Percentiles rank a stretch among this genome's conserved stretches.
Conservation (phyloP, 495 filamentous ascomycete genomes). For the Cryomyces minteri region DNA sequence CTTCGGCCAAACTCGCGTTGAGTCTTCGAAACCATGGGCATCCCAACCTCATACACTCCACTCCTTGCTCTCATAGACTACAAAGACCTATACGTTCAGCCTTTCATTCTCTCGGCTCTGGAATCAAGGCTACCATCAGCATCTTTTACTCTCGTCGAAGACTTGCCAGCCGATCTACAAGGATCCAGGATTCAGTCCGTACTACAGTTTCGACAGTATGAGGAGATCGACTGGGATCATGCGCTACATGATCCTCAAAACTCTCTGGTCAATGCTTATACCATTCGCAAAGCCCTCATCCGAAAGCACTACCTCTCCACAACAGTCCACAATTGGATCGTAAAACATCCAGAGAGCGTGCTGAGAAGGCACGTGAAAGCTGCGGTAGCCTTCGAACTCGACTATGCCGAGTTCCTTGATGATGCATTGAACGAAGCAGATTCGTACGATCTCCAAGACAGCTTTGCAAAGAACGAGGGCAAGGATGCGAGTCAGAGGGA, state of each 20-base stretch:
- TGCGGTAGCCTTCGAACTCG: slow-evolving; percentile 71
- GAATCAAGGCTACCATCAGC: not conserved
- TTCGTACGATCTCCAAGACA: slow-evolving; percentile 57
- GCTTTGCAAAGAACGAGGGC: slow-evolving; percentile 42
- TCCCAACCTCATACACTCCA: slow-evolving; percentile 1
- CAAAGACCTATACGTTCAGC: slow-evolving; percentile 71
- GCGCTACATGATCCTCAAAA: slow-evolving; percentile 31
- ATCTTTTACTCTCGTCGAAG: not conserved
- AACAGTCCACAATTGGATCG: slow-evolving; percentile 60
- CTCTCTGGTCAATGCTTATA: slow-evolving; percentile 59
- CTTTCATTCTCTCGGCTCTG: slow-evolving; percentile 51
- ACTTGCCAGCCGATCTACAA: slow-evolving; percentile 13
- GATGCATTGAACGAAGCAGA: slow-evolving; percentile 69
- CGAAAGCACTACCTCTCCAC: slow-evolving; percentile 81
- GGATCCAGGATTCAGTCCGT: slow-evolving; percentile 25
- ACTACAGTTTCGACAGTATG: slow-evolving; percentile 77
- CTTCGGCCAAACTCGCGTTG: too few relatives aligned
- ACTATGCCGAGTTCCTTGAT: slow-evolving; percentile 92
- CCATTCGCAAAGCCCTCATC: slow-evolving; percentile 94
- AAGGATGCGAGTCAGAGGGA: slow-evolving; percentile 34
- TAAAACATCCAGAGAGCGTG: slow-evolving; percentile 57
- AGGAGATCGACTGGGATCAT: slow-evolving; percentile 66
- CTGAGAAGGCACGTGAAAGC: slow-evolving; percentile 52
- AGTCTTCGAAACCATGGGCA: too few relatives aligned
- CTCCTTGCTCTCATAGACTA: slow-evolving; percentile 68